Base-by-base conservation (phyloP, 1,284 basidiomycete genomes). In the Lignosus rhinocerotis region DNA sequence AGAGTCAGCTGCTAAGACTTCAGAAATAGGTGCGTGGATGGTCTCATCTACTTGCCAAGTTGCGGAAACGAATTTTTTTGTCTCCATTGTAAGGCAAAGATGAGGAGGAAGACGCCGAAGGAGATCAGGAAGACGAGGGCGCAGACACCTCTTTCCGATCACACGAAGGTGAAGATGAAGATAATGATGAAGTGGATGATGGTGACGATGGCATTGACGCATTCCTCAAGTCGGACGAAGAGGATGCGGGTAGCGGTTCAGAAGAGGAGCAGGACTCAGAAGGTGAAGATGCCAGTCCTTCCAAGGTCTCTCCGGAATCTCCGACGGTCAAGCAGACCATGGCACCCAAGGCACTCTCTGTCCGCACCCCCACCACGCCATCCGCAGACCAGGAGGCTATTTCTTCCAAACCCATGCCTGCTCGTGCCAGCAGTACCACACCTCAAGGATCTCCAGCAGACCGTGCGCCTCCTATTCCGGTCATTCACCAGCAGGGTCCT, bases 361-460 rank as follows among this genome's bases (percentile, higher is more conserved):
- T 46, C 31, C 36, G 53, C 49, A 9, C 48, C 33, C 14, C 62
- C 32, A n/a, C 51, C 16, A 17, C 55, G 45, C 49, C 60, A 32
- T 31, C 38, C 44, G 44, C 55, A 46, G 46, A 58, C 36, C 14
- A 42, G 47, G 47, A 58, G 42, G 19, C 43, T n/a, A 17, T n/a
- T 11, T 31, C 60, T 21, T 39, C 53, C 12, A 52, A 48, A 42
- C 19, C 45, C 7, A 42, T 43, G 3, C 65, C 67, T 3, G 62
- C 68, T 4, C 68, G 67, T 46, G 71, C 72, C n/a, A 65, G 67
- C 50, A 77, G 73, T 55, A 76, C 76, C 0, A 83, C 86, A 4
- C 85, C 86, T 19, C 84, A 84, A 30, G 81, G 77, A 1, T 84
- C 85, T 36, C 86, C 86, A 0, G 66, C 70, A 11, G 81, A 76